Percentiles rank a stretch among this genome's conserved stretches.
These are phyloP conservation scores for Penicillium nordicum DNA, from an alignment of 2,329 filamentous ascomycete species.

Conservation along the genomic window DNA sequence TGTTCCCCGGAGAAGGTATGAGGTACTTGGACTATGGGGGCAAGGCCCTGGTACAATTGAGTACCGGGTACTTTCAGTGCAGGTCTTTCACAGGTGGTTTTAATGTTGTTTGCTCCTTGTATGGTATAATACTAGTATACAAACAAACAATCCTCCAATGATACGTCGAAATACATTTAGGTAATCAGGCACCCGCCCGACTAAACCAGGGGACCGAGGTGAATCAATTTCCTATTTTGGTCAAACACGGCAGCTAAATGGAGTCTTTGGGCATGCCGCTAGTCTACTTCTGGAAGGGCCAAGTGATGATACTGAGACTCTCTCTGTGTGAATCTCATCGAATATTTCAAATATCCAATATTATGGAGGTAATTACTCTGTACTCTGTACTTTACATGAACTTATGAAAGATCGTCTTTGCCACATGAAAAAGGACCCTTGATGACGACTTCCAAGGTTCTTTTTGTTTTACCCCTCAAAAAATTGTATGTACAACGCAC, in stretches of 20 bases:
- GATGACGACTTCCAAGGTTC: not conserved
- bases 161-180: not conserved
- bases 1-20: constrained; percentile 14
- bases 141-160: constrained; percentile 5
- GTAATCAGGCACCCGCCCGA: constrained; percentile 19
- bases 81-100: not conserved
- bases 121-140: constrained; percentile 1
- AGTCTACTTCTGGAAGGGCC: not conserved
- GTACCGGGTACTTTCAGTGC: constrained; percentile 5
- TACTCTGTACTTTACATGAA: not conserved
- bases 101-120: constrained; percentile 9
- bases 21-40: constrained; percentile 5
- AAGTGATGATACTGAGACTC: not conserved
- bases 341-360: not conserved
- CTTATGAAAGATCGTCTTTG: not conserved
- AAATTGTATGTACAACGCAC: not conserved
- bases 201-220: constrained; percentile 8
- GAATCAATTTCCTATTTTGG: constrained; percentile 18
- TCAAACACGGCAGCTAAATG: constrained; percentile 12
- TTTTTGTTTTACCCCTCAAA: not conserved
- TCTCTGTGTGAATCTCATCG: not conserved
- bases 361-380: not conserved
- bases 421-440: constrained; percentile 6
- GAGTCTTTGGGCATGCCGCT: constrained; percentile 1
- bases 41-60: not conserved